These are phyloP conservation scores for Coemansia sp. DNA, from an alignment of 192 early-diverging fungal species.

Conservation along the genomic window DNA sequence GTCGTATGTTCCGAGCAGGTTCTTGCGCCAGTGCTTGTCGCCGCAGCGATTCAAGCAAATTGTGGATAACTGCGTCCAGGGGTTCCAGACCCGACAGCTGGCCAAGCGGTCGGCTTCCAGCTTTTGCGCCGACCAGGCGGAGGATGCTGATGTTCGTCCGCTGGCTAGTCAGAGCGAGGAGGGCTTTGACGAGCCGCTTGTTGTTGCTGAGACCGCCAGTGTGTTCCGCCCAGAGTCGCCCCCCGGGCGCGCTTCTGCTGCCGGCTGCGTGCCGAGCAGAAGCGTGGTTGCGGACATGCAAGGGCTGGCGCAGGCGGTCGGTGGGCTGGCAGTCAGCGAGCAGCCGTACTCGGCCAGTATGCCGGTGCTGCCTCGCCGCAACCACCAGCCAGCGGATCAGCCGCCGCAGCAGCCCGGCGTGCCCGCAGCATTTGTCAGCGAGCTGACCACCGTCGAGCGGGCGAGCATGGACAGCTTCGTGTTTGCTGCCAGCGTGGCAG, in stretches of 20 bases:
- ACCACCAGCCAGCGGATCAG: not conserved
- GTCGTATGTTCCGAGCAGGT: conserved; percentile 18
- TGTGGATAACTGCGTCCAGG: conserved; percentile 17
- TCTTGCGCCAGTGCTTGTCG: conserved; percentile 43
- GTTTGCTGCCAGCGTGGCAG: conserved; percentile 36
- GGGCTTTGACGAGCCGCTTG: conserved; percentile 40
- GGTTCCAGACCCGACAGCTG: conserved; percentile 1
- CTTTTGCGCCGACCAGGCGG: not conserved
- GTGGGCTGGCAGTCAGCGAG: not conserved
- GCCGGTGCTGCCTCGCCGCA: conserved; percentile 16
- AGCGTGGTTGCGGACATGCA: not conserved
- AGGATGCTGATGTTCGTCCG: not conserved
- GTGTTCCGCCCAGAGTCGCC: not conserved
- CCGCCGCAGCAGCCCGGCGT: not conserved
- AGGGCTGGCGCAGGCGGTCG: not conserved
- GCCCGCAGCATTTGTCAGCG: conserved; percentile 24
- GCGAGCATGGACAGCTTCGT: conserved; percentile 44
- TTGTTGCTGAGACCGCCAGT: not conserved
- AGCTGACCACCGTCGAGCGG: conserved; percentile 38
- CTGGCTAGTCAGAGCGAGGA: conserved; percentile 16
- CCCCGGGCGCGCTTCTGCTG: not conserved
- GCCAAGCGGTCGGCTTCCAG: conserved; percentile 22
- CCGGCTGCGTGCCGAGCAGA: not conserved
- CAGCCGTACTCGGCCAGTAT: conserved; percentile 36
- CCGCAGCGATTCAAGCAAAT: conserved; percentile 48